These are phyloP conservation scores for Sugiyamaella castrensis DNA, from an alignment of 1,139 yeast species.

Conservation along the genomic window DNA sequence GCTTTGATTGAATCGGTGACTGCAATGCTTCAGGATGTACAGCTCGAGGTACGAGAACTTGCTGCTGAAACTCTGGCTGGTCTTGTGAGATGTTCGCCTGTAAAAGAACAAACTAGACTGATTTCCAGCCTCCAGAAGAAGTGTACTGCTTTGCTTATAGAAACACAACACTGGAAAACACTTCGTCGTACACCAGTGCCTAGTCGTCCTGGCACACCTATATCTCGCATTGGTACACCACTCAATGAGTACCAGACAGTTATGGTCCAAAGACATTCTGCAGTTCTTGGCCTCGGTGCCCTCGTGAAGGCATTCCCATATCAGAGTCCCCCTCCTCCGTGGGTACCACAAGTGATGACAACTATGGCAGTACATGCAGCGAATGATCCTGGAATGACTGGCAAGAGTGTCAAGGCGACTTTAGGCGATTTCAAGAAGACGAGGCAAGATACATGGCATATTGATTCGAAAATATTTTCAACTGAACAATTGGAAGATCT, in stretches of 20 bases:
- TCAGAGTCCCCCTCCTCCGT: slow-evolving; percentile 82
- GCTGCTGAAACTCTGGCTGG: slow-evolving; percentile 79
- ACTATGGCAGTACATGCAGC: slow-evolving; percentile 66
- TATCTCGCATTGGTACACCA: slow-evolving; percentile 21
- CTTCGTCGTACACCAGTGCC: slow-evolving; percentile 20
- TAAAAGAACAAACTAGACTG: slow-evolving; percentile 47
- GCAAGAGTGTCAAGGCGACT: slow-evolving; percentile 78
- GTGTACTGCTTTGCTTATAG: slow-evolving; percentile 41
- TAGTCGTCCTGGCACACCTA: slow-evolving; percentile 18
- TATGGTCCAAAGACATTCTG: slow-evolving; percentile 65
- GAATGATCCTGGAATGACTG: slow-evolving; percentile 71
- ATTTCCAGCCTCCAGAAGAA: slow-evolving; percentile 36
- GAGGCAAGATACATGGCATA: slow-evolving; percentile 95
- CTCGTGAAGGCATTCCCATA: slow-evolving; percentile 89
- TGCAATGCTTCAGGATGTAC: slow-evolving; percentile 55
- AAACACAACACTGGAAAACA: slow-evolving; percentile 24
- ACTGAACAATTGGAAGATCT: slow-evolving; percentile 82
- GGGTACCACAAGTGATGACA: slow-evolving; percentile 79
- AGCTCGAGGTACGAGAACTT: slow-evolving; percentile 71
- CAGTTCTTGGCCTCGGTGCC: slow-evolving; percentile 87
- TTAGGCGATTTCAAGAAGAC: slow-evolving; percentile 86
- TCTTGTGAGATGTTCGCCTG: slow-evolving; percentile 73
- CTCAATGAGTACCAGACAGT: slow-evolving; percentile 31
- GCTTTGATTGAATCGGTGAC: slow-evolving; percentile 54
- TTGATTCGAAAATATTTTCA: slow-evolving; percentile 74